phyloP scores from a whole-genome alignment of 768 basidiomycete species.

The Termitomyces sp. region DNA sequence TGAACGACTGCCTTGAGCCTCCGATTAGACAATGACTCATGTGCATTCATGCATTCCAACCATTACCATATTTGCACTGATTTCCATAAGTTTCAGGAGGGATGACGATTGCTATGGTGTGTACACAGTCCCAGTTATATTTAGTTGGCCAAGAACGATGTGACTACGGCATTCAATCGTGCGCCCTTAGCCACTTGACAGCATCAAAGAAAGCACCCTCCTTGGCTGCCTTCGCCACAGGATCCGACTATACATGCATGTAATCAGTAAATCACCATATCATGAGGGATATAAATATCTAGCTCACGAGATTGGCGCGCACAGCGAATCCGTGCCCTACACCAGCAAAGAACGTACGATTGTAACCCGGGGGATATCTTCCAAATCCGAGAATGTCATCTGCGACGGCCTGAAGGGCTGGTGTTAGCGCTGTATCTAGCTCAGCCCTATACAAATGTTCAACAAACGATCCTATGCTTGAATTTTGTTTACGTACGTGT shows the following conservation, averaged over 20 bases:
- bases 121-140: not conserved
- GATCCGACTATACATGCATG: slow-evolving; percentile 7
- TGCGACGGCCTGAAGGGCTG: slow-evolving; percentile 9
- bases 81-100: not conserved
- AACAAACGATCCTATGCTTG: not conserved
- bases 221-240: slow-evolving; percentile 13
- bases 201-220: slow-evolving; percentile 15
- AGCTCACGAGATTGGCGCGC: slow-evolving; percentile 11
- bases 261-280: not conserved
- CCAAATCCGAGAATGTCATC: slow-evolving; percentile 11
- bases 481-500: slow-evolving; percentile 5
- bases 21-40: not conserved
- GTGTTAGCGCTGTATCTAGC: slow-evolving; percentile 9
- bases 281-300: not conserved
- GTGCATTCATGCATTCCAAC: not conserved
- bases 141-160: not conserved
- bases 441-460: slow-evolving; percentile 5
- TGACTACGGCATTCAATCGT: not conserved
- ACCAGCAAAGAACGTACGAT: slow-evolving; percentile 12
- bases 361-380: slow-evolving; percentile 11
- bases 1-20: not conserved
- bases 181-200: slow-evolving; percentile 11
- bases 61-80: not conserved
- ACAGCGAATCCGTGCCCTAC: slow-evolving; percentile 14
- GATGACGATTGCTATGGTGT: not conserved